Percentiles rank a stretch among this genome's conserved stretches.
Evolutionary conservation across 1,139 yeast species (phyloP).

Genomic region (Blastobotrys malaysiensis): DNA sequence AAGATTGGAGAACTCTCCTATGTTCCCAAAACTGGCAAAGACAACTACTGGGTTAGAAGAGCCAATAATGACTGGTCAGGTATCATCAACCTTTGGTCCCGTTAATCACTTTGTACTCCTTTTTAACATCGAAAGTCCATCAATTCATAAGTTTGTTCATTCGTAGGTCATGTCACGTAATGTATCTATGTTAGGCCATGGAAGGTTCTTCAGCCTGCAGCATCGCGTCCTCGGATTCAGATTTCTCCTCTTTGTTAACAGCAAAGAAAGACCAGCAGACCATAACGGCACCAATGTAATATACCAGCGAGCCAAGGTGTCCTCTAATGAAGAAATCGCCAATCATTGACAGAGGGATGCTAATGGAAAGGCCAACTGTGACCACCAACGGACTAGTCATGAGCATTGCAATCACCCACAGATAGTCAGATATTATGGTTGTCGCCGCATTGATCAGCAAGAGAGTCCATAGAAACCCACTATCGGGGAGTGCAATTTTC

Average conservation of each 20-base stretch:
- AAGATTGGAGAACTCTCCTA: conserved; percentile 40
- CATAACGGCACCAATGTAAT: conserved; percentile 71
- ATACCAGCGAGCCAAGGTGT: conserved; percentile 53
- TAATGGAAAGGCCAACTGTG: conserved; percentile 87
- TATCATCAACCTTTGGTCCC: conserved; percentile 27
- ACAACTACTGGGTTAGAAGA: conserved; percentile 75
- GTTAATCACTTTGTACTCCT: no score
- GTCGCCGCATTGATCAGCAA: conserved; percentile 63
- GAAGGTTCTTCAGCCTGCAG: not conserved
- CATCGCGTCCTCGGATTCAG: conserved; percentile 34
- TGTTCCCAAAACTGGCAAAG: conserved; percentile 54
- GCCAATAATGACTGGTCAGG: conserved; percentile 31
- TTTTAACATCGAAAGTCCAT: conserved; percentile 4
- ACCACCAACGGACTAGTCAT: conserved; percentile 91
- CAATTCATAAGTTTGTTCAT: not conserved
- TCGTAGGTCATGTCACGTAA: not conserved
- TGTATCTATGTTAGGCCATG: not conserved
- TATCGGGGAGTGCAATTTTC: conserved; percentile 61
- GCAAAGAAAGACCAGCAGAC: conserved; percentile 80
- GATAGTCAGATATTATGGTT: conserved; percentile 80
- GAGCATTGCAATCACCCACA: conserved; percentile 95
- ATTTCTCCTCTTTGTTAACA: conserved; percentile 71
- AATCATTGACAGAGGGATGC: conserved; percentile 90
- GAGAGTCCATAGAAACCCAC: conserved; percentile 47
- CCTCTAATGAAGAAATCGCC: conserved; percentile 78